A percentile compares a stretch with the other conserved stretches of the same genome.
Conservation (phyloP, 1,284 basidiomycete genomes). For the Apiotrichum gracile region DNA sequence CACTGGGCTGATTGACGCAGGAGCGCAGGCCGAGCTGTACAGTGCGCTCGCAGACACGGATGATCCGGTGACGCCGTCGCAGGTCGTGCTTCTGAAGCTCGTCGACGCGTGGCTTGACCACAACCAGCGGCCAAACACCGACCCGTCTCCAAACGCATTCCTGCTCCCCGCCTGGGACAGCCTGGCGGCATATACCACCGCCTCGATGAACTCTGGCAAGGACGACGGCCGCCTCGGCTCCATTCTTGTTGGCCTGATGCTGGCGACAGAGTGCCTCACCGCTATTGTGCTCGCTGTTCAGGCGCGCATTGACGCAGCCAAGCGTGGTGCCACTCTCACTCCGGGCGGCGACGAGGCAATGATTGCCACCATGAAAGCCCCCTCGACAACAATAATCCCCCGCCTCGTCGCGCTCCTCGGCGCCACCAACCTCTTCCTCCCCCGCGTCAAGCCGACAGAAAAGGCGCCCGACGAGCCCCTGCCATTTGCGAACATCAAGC, state of each 20-base stretch:
- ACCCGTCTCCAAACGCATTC: slow-evolving; percentile 16
- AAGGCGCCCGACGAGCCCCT: slow-evolving; percentile 43
- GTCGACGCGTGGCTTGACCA: slow-evolving; percentile 66
- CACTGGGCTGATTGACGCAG: slow-evolving; percentile 44
- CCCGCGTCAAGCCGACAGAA: slow-evolving; percentile 58
- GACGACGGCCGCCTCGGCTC: slow-evolving; percentile 49
- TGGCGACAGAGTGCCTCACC: slow-evolving; percentile 58
- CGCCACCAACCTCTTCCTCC: slow-evolving; percentile 65
- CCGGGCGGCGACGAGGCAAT: slow-evolving; percentile 22
- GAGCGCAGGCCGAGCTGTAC: slow-evolving; percentile 25
- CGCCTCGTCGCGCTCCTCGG: slow-evolving; percentile 61
- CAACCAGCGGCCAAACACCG: background rate
- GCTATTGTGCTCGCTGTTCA: slow-evolving; percentile 47
- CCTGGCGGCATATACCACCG: slow-evolving; percentile 23
- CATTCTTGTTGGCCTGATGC: slow-evolving; percentile 69
- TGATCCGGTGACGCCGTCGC: slow-evolving; percentile 72
- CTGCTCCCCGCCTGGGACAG: slow-evolving; percentile 16
- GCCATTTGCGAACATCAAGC: slow-evolving; percentile 61
- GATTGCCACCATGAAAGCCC: slow-evolving; percentile 23
- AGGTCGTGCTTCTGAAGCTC: slow-evolving; percentile 76
- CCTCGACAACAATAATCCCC: slow-evolving; percentile 54
- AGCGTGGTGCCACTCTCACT: background rate
- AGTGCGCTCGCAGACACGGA: slow-evolving; percentile 37
- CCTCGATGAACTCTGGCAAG: slow-evolving; percentile 21
- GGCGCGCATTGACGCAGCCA: slow-evolving; percentile 1